phyloP scores from a whole-genome alignment of 768 basidiomycete genomes.

The Butyriboletus loyo region DNA sequence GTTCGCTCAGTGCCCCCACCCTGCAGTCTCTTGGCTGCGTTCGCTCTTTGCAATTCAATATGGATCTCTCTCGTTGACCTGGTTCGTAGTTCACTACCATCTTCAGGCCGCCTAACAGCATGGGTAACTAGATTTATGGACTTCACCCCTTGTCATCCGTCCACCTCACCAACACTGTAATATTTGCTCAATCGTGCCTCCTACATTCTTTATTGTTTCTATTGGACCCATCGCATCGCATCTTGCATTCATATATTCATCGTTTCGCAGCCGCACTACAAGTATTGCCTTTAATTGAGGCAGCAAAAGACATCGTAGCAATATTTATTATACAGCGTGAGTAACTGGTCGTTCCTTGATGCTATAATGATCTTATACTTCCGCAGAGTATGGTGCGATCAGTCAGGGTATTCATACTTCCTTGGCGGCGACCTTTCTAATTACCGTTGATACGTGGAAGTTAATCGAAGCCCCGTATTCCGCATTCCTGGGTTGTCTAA shows the following conservation, averaged over 20 bases:
- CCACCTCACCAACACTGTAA: constrained; percentile 22
- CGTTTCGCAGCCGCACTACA: constrained; percentile 10
- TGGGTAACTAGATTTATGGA: constrained; percentile 20
- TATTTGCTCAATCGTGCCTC: constrained; percentile 25
- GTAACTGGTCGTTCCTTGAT: constrained; percentile 3
- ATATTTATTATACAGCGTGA: constrained; percentile 25
- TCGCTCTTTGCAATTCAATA: constrained; percentile 20
- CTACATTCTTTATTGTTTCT: constrained; percentile 13
- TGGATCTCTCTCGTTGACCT: constrained; percentile 23
- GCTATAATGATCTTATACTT: background rate
- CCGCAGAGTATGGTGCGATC: constrained; percentile 31
- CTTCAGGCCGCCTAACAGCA: background rate
- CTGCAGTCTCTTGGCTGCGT: constrained; percentile 14
- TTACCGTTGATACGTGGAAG: constrained; percentile 10
- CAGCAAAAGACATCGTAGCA: constrained; percentile 14
- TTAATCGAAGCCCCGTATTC: constrained; percentile 5
- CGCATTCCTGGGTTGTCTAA: constrained; percentile 17
- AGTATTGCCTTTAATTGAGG: constrained; percentile 16
- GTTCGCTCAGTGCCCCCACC: constrained; percentile 4
- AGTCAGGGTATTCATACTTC: constrained; percentile 19
- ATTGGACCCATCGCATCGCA: background rate
- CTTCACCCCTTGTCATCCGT: constrained; percentile 14
- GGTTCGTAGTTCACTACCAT: constrained; percentile 12
- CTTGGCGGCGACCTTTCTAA: constrained; percentile 7
- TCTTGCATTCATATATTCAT: constrained; percentile 2